A percentile compares a stretch with the other conserved stretches of the same genome.
These are phyloP conservation scores for Septoria petroselini DNA, from an alignment of 2,329 filamentous ascomycete genomes.

Conservation along the genomic window DNA sequence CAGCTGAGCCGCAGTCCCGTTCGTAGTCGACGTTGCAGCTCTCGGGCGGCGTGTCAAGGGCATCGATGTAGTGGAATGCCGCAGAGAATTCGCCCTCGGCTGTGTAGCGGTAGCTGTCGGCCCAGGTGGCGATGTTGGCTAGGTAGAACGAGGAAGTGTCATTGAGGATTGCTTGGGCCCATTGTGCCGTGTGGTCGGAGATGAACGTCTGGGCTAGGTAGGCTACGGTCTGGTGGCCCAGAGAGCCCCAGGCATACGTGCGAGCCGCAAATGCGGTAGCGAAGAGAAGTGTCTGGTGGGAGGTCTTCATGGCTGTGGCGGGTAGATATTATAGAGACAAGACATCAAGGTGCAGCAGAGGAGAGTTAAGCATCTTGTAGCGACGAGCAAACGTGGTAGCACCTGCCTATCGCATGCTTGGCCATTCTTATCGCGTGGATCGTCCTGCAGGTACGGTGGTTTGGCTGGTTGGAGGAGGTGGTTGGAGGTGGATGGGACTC, in stretches of 20 bases:
- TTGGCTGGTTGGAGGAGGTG: constrained; percentile 13
- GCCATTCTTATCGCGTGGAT: constrained; percentile 12
- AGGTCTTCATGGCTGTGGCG: background rate
- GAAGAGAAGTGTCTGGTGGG: background rate
- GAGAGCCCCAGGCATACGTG: constrained; percentile 48
- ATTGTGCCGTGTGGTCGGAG: constrained; percentile 43
- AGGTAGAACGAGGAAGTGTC: constrained; percentile 48
- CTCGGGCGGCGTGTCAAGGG: constrained; percentile 46
- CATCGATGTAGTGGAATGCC: constrained; percentile 53
- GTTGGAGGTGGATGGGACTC: background rate
- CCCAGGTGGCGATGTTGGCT: constrained; percentile 54
- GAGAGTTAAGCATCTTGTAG: constrained; percentile 8
- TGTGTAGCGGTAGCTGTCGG: constrained; percentile 51
- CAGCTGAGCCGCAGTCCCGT: constrained; percentile 51
- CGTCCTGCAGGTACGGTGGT: constrained; percentile 16
- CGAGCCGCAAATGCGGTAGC: background rate
- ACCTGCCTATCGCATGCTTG: constrained; percentile 18
- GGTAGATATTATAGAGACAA: background rate
- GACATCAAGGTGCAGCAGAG: constrained; percentile 4
- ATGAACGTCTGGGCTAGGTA: constrained; percentile 54
- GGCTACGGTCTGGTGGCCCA: constrained; percentile 56
- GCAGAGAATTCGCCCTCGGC: constrained; percentile 49
- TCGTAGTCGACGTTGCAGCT: constrained; percentile 50
- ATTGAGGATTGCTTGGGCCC: constrained; percentile 46
- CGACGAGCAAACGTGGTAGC: constrained; percentile 4